Evolutionary conservation across 768 basidiomycete genomes (phyloP), one percentile per base, ranked within the genome.

Genomic region (Mycena amicta): DNA sequence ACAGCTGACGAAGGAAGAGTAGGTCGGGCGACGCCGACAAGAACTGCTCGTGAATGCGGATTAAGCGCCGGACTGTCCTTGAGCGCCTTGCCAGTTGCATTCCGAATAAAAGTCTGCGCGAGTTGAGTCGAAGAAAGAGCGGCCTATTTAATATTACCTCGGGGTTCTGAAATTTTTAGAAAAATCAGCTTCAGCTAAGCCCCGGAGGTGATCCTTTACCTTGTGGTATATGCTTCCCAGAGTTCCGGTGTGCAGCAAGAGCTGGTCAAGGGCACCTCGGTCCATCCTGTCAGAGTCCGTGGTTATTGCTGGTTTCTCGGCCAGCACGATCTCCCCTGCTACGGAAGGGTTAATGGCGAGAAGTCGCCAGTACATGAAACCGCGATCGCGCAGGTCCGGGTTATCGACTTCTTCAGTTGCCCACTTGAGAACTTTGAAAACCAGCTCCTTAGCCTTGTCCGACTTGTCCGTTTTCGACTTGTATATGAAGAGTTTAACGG

Each of bases 311-410:
- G 97, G 97, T 67, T 97, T 97, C 65, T 95, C 93, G 16, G 92
- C 82, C 20, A 98, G 80, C 31, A 98, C 95, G 61, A 98, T 90
- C 63, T 93, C 90, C 37, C 88, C 84, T 5, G 97, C 95, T 0
- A 89, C 88, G 6, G 87, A 76, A 2, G 95, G 94, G 69, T 97
- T 94, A 67, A 94, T 89, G 8, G 96, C 95, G 45, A 98, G 83
- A 75, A 99, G 82, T 37, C 97, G 87, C 97, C 97, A 99, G 75
- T 98, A 99, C 91, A 99, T 98, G 78, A 95, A 98, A 3, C 97
- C 97, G 60, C 97, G 81, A 73, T 99, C 97, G 30, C 97, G 84
- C 22, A 99, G 79, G 77, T 99, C 97, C 6, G 97, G 97, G 69
- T 99, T 99, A 71, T 99, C 97, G 54, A 97, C 87, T 64, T 97